Base-by-base conservation (phyloP, 306 rosid genomes). In the Mimosa bimucronata region DNA sequence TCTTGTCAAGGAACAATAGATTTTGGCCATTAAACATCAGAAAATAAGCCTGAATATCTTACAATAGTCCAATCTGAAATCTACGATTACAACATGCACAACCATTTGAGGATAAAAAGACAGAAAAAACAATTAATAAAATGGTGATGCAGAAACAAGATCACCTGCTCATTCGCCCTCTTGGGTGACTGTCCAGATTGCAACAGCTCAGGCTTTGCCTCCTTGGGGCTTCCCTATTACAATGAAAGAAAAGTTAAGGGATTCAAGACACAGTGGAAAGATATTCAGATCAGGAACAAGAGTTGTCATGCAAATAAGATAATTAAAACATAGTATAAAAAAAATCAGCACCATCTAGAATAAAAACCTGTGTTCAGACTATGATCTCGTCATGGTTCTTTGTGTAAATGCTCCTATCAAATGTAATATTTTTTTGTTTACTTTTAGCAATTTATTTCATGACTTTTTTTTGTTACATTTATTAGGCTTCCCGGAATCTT, bases 101-200 rank as follows among this genome's bases (percentile, higher is more conserved):
- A 2, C 48, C 21, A 40, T 40, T 68, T 40, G 73, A 50, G 31
- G 5, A 68, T 21, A 40, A 21, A 12, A 28, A 5, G 29, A 28
- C 10, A 57, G 62, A 8, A 60, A 12, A 12, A 12, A 26, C 11
- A 21, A 52, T 19, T 18, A 53, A 73, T 28, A 71, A 28, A 31
- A 16, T 55, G 68, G 14, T 48, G n/a, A 74, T 72, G 25, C 18
- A 1, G 30, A 60, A 67, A 52, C 37, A 28, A 73, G 28, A 50
- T 58, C 79, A 89, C 97, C 93, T 91, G 92, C 73, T 71, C 90
- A 77, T 76, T 77, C 42, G 72, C 73, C 69, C 53, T 75, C 80
- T 75, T 37, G 25, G 87, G 82, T 31, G 87, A 73, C 25, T 73
- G 79, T 73, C 73, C 77, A 50, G 84, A 80, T 66, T 86, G 86